phyloP scores from a whole-genome alignment of 75 land plant species.

The Pseudotsuga menziesii region DNA sequence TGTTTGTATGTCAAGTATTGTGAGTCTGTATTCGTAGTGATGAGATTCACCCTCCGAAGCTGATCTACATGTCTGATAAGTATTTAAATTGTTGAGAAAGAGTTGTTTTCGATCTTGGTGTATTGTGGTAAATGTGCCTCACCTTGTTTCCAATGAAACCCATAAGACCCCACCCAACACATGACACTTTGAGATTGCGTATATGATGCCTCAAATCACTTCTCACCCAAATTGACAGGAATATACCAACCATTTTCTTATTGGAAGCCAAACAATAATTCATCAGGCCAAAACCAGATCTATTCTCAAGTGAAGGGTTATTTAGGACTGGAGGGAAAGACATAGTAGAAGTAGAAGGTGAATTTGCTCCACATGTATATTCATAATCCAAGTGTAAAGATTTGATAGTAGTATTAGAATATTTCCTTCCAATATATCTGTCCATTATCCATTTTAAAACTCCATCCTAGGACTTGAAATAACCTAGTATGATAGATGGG shows the following conservation, averaged over 20 bases:
- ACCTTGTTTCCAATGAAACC: slow-evolving; percentile 94
- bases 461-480: slow-evolving; percentile 46
- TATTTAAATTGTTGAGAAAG: no score
- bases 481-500: slow-evolving; percentile 50
- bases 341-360: slow-evolving; percentile 28
- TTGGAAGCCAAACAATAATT: slow-evolving; percentile 68
- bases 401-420: slow-evolving; percentile 16
- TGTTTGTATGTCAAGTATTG: no score
- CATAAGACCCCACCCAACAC: slow-evolving; percentile 91
- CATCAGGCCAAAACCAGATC: slow-evolving; percentile 25
- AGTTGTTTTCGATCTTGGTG: no score
- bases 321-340: slow-evolving; percentile 37
- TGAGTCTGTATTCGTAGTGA: no score
- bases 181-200: slow-evolving; percentile 77
- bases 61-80: no score
- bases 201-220: slow-evolving; percentile 58
- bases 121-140: neutral
- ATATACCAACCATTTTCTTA: slow-evolving; percentile 96
- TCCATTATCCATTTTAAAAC: slow-evolving; percentile 51
- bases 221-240: slow-evolving; percentile 82
- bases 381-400: slow-evolving; percentile 55
- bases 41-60: no score
- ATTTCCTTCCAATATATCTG: slow-evolving; percentile 46
- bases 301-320: slow-evolving; percentile 26
- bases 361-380: slow-evolving; percentile 21